Evolutionary conservation across 768 basidiomycete genomes (phyloP), one percentile per base, ranked within the genome.

Genomic region (Pholiota microspora): DNA sequence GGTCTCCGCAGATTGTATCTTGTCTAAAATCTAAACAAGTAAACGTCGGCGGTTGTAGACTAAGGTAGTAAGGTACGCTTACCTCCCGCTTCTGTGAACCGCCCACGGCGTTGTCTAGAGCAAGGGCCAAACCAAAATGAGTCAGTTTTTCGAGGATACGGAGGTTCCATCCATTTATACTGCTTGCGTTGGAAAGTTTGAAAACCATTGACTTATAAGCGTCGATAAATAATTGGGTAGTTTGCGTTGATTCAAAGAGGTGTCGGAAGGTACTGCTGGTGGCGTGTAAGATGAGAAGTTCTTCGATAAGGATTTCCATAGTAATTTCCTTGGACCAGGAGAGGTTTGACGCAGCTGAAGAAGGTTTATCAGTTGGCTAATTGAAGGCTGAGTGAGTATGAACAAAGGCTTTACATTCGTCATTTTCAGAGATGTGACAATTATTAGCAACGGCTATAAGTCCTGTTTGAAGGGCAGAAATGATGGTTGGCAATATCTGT

Each of bases 41-140:
- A 18, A 35, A 24, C 27, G 13, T 21, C 16, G 25, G 9, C 8
- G 18, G 5, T 24, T 15, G 10, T 31, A 15, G 24, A 28, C 31
- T 63, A 51, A 35, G 40, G 31, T 31, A 60, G 27, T 53, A 2
- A 45, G 36, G 10, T 1, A 21, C 7, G 36, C 72, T 12, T 62
- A 89, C 91, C 78, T 91, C 86, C 49, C 81, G 82, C 60, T 89
- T 92, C 66, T 92, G 89, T n/a, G 68, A 36, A 0, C 78, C 78
- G 12, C 81, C 77, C 36, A 88, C 81, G 7, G 78, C 70, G 50
- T 80, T 80, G 53, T 87, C 88, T 54, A 85, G 69, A 1, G 87
- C 85, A 23, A 93, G 72, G 15, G 85, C 80, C 24, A 86, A 64
- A 1, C 82, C 88, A 23, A 94, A 73, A 58, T 91, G 86, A 2